Evolutionary conservation across 2,329 filamentous ascomycete species (phyloP), one percentile per base, ranked within the genome.

Genomic region (Claviceps fusiformis): DNA sequence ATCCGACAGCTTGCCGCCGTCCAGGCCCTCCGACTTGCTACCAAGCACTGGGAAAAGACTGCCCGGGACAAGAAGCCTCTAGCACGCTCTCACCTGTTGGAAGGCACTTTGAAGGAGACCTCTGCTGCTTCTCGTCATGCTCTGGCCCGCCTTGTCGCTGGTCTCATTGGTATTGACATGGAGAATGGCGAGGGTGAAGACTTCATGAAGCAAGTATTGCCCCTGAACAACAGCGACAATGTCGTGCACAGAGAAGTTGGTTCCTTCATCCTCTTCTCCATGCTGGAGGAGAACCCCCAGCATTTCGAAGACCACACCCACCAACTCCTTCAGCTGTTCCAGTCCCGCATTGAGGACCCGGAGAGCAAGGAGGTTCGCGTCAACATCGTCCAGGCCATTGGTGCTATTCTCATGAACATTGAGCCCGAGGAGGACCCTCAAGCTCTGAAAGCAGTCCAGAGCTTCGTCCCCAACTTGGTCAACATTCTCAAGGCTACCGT

Each of bases 291-390:
- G 55, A 85, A 95, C 62, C 89, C 89, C 24, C 85, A 90, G 61
- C 80, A 85, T 62, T 95, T 96, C 71, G 82, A 83, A 63, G 87
- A 91, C 65, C 87, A 93, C 71, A 82, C 89, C 63, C 72, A 78
- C 57, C 83, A 88, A 66, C 81, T 97, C 57, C 89, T 97, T 65
- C 78, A 80, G 64, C 78, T 97, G 31, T 95, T 97, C 74, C 77
- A 78, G 70, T 85, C 85, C 69, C 95, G 91, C 50, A 93, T 98
- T 65, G 84, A 87, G 64, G 93, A 97, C 66, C 84, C 88, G 1
- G 85, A 95, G 71, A 96, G 90, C 70, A 81, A 87, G 59, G 89
- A 96, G 68, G 93, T 98, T 56, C 86, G 91, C 64, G 84, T 95
- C 74, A 97, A 96, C 77, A 95, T 93, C 37, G 85, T 96, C 72